Percentiles rank a stretch among this genome's conserved stretches.
phyloP scores from a whole-genome alignment of 306 rosid genomes.

The Rosa chinensis region DNA sequence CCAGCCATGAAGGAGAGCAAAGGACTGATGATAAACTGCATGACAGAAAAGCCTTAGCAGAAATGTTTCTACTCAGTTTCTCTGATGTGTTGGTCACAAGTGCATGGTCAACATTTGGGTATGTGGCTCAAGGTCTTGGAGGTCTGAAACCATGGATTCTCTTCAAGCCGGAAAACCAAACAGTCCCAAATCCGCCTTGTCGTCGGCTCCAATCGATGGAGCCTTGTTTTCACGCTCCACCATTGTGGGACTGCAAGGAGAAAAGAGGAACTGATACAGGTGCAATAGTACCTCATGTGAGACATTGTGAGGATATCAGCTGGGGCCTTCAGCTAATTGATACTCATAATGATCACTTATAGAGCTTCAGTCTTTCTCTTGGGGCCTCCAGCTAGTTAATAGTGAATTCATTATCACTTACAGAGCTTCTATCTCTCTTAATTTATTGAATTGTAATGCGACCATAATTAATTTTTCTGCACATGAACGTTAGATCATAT shows the following conservation, averaged over 20 bases:
- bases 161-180: conserved; percentile 62
- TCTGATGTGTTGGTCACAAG: conserved; percentile 61
- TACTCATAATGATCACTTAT: conserved; percentile 12
- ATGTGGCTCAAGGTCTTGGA: conserved; percentile 83
- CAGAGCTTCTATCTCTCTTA: neutral
- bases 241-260: conserved; percentile 78
- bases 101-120: conserved; percentile 83
- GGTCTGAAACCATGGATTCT: conserved; percentile 77
- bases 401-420: neutral
- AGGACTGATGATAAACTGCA: conserved; percentile 61
- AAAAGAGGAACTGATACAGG: conserved; percentile 74
- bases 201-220: conserved; percentile 66
- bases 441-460: neutral
- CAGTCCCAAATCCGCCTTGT: conserved; percentile 58
- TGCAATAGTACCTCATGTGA: conserved; percentile 48
- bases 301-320: conserved; percentile 68
- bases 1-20: conserved; percentile 72
- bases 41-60: conserved; percentile 73
- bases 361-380: conserved; percentile 17
- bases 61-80: conserved; percentile 68
- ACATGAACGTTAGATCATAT: neutral
- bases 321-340: conserved; percentile 29
- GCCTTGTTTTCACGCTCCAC: conserved; percentile 88
- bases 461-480: neutral
- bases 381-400: conserved; percentile 18